These are phyloP conservation scores for Zygoascus sp. DNA, from an alignment of 1,139 yeast genomes.

Conservation along the genomic window DNA sequence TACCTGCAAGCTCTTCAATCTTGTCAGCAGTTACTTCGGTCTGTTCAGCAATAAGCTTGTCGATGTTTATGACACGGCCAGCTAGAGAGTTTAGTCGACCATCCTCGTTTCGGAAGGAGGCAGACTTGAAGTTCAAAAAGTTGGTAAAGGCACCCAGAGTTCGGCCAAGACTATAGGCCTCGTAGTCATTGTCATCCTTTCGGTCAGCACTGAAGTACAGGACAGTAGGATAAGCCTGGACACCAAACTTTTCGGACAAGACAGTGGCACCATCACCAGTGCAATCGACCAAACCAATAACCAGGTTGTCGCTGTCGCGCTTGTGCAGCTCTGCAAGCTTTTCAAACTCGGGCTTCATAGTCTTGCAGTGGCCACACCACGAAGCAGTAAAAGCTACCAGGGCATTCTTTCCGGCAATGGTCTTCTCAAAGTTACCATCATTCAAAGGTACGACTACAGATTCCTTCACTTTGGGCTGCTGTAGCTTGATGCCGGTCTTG, in stretches of 20 bases:
- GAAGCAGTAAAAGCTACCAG: slow-evolving; percentile 56
- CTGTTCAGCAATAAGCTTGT: slow-evolving; percentile 29
- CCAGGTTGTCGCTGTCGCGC: slow-evolving; percentile 42
- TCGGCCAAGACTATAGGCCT: slow-evolving; percentile 45
- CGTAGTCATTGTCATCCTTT: slow-evolving; percentile 14
- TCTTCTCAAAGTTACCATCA: slow-evolving; percentile 25
- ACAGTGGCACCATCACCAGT: slow-evolving; percentile 44
- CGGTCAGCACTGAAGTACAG: slow-evolving; percentile 39
- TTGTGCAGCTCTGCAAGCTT: slow-evolving; percentile 50
- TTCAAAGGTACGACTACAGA: slow-evolving; percentile 40
- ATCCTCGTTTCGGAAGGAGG: slow-evolving; percentile 47
- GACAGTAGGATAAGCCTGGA: slow-evolving; percentile 52
- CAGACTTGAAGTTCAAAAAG: slow-evolving; percentile 49
- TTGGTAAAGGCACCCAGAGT: slow-evolving; percentile 42
- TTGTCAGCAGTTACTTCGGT: slow-evolving; percentile 17
- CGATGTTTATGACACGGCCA: slow-evolving; percentile 50
- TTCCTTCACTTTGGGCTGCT: slow-evolving; percentile 22
- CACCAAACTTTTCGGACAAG: slow-evolving; percentile 42
- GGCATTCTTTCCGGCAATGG: slow-evolving; percentile 29
- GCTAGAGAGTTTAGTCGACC: slow-evolving; percentile 53
- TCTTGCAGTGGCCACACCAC: slow-evolving; percentile 78
- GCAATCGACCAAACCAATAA: slow-evolving; percentile 48
- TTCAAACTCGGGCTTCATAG: slow-evolving; percentile 60
- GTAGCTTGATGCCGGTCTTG: slow-evolving; percentile 41
- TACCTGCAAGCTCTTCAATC: slow-evolving; percentile 22